These are phyloP conservation scores for Tilletia indica DNA, from an alignment of 1,284 basidiomycete genomes.

Conservation along the genomic window DNA sequence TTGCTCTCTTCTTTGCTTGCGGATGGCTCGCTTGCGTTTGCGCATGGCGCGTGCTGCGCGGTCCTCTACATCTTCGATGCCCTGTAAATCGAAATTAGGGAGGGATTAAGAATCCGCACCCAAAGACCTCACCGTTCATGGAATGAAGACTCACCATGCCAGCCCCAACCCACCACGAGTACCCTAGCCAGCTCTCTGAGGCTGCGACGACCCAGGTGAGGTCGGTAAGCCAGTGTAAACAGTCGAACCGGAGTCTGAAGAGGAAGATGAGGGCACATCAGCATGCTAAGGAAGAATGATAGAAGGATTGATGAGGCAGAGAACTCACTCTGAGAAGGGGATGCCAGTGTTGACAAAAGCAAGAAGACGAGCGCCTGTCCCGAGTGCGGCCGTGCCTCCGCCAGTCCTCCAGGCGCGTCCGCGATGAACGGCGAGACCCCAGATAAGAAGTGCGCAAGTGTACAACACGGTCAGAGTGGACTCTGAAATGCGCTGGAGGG, in stretches of 20 bases:
- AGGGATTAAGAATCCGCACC: too few relatives aligned
- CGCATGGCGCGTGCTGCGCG: too few relatives aligned
- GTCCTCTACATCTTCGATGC: too few relatives aligned
- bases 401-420: slow-evolving; percentile 83
- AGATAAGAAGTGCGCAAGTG: slow-evolving; percentile 81
- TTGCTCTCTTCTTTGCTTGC: too few relatives aligned
- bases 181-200: too few relatives aligned
- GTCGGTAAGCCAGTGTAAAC: too few relatives aligned
- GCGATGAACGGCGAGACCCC: slow-evolving; percentile 88
- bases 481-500: slow-evolving; percentile 92
- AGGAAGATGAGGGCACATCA: not conserved
- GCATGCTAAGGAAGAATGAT: not conserved
- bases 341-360: slow-evolving; percentile 50
- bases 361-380: slow-evolving; percentile 59
- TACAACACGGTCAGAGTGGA: slow-evolving; percentile 91
- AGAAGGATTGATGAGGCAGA: not conserved
- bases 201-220: too few relatives aligned
- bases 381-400: slow-evolving; percentile 92
- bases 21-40: too few relatives aligned
- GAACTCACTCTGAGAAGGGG: slow-evolving; percentile 43
- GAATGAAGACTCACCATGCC: too few relatives aligned
- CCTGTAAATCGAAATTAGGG: too few relatives aligned
- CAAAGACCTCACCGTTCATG: too few relatives aligned
- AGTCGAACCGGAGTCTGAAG: slow-evolving; percentile 34
- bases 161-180: too few relatives aligned